Evolutionary conservation across 352 stramenopile species (phyloP).

Genomic region (Lagenidium sp.): DNA sequence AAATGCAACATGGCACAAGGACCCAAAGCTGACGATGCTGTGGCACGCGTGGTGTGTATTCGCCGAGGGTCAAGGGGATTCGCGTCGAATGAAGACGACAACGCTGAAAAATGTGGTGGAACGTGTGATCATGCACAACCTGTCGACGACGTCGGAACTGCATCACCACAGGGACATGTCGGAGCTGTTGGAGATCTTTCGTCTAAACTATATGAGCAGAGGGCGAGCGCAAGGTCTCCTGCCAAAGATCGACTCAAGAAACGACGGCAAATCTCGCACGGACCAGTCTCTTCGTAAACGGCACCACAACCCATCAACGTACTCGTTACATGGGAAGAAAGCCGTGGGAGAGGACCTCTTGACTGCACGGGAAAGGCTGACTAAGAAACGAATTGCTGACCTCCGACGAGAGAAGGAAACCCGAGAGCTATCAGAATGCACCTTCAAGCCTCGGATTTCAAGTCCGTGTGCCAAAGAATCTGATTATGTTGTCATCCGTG

Average conservation of each 20-base stretch:
- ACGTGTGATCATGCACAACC: slow-evolving; percentile 9
- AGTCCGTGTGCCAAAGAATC: too few relatives aligned
- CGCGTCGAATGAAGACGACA: slow-evolving; percentile 1
- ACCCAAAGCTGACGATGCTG: slow-evolving; percentile 26
- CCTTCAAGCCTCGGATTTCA: slow-evolving; percentile 36
- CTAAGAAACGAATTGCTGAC: slow-evolving; percentile 15
- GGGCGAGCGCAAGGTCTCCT: slow-evolving; percentile 8
- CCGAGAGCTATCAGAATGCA: slow-evolving; percentile 38
- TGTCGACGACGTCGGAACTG: not conserved
- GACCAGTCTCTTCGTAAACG: not conserved
- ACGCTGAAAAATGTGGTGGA: slow-evolving; percentile 16
- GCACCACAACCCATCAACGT: slow-evolving; percentile 1
- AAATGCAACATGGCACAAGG: slow-evolving; percentile 23
- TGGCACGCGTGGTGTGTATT: slow-evolving; percentile 42
- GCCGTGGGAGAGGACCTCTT: too few relatives aligned
- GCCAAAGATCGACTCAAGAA: too few relatives aligned
- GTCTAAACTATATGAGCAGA: slow-evolving; percentile 24
- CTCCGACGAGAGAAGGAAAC: slow-evolving; percentile 25
- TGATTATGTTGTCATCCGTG: too few relatives aligned
- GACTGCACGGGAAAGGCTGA: slow-evolving; percentile 15
- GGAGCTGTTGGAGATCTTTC: slow-evolving; percentile 21
- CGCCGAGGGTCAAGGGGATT: slow-evolving; percentile 6
- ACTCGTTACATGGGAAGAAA: slow-evolving; percentile 29
- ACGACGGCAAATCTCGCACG: not conserved
- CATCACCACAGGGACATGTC: too few relatives aligned